A percentile compares a stretch with the other conserved stretches of the same genome.
Conservation (phyloP, 345 rosid species). For the Boechera divaricarpa region DNA sequence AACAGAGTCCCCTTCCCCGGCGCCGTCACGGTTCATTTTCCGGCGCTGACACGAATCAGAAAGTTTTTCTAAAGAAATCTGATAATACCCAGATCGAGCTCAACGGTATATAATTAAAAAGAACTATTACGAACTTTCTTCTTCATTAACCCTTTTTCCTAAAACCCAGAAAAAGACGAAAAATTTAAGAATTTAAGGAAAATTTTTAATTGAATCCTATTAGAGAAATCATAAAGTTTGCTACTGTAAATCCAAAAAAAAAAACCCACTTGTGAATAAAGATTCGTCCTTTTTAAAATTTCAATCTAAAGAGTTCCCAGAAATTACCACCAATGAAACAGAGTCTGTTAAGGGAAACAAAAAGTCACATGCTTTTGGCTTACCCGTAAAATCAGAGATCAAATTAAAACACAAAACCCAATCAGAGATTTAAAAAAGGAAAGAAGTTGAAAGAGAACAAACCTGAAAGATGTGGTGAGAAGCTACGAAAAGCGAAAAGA, state of each 20-base stretch:
- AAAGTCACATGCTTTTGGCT: slow-evolving; percentile 27
- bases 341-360: slow-evolving; percentile 12
- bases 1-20: slow-evolving; percentile 38
- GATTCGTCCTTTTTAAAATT: neutral
- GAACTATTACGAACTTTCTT: slow-evolving; percentile 22
- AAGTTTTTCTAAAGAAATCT: neutral
- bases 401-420: slow-evolving; percentile 7
- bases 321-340: slow-evolving; percentile 34
- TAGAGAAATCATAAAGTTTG: slow-evolving; percentile 3
- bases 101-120: slow-evolving; percentile 2
- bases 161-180: slow-evolving; percentile 27
- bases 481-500: slow-evolving; percentile 29
- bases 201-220: neutral
- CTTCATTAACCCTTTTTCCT: neutral
- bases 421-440: neutral
- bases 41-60: slow-evolving; percentile 24
- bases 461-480: slow-evolving; percentile 36
- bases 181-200: slow-evolving; percentile 17
- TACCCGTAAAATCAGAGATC: slow-evolving; percentile 18
- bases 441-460: slow-evolving; percentile 24
- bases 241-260: slow-evolving; percentile 31
- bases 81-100: slow-evolving; percentile 27
- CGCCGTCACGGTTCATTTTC: slow-evolving; percentile 36
- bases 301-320: slow-evolving; percentile 14
- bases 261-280: neutral